These are phyloP conservation scores for Aureobasidium vineae DNA, from an alignment of 2,329 filamentous ascomycete species.

Conservation along the genomic window DNA sequence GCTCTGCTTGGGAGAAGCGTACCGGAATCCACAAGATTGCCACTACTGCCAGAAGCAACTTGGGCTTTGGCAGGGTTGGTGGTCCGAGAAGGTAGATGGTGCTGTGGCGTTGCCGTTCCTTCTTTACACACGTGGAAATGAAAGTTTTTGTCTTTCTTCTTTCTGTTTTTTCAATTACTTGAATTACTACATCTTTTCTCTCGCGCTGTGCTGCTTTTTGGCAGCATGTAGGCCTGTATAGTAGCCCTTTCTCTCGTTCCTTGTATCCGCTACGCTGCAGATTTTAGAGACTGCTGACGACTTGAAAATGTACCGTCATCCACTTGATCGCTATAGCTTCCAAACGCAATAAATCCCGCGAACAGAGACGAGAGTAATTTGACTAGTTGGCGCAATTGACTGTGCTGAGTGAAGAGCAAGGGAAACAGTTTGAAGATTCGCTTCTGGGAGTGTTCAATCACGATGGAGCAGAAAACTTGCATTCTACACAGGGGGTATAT, in stretches of 20 bases:
- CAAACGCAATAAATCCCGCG: too few species aligned
- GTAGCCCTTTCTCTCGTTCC: not conserved
- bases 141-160: not conserved
- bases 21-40: slow-evolving; percentile 75
- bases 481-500: slow-evolving; percentile 16
- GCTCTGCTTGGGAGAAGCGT: slow-evolving; percentile 79
- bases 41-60: slow-evolving; percentile 74
- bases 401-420: too few species aligned
- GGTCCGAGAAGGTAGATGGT: slow-evolving; percentile 29
- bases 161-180: not conserved
- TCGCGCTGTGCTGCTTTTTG: not conserved
- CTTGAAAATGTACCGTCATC: not conserved
- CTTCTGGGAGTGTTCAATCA: too few species aligned
- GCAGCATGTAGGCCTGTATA: not conserved
- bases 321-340: too few species aligned
- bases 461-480: not conserved
- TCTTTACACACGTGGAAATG: not conserved
- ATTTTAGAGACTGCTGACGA: not conserved
- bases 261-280: not conserved
- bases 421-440: too few species aligned
- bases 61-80: slow-evolving; percentile 41
- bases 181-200: not conserved
- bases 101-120: not conserved
- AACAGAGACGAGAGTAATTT: too few species aligned
- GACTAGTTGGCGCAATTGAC: too few species aligned